Evolutionary conservation across 768 basidiomycete species (phyloP).

Genomic region (Trametes maxima): DNA sequence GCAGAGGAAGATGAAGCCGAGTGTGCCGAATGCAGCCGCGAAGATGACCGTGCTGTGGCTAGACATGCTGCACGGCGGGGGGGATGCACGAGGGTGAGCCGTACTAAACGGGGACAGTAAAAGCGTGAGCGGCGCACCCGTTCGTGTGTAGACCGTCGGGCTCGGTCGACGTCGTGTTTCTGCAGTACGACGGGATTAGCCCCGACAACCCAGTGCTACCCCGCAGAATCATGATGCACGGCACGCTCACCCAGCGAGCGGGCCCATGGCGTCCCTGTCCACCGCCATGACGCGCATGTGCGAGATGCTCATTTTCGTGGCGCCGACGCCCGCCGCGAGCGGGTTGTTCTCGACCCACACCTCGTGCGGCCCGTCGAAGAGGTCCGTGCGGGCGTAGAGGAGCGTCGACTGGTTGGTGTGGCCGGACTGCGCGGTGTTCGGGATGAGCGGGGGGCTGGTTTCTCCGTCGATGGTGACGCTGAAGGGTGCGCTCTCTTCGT

Average conservation of each 20-base stretch:
- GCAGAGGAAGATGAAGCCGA: conserved; percentile 14
- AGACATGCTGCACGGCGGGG: not conserved
- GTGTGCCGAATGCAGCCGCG: conserved; percentile 4
- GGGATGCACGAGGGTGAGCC: not conserved
- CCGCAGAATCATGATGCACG: not conserved
- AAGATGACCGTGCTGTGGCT: not conserved
- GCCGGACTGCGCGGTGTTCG: conserved; percentile 7
- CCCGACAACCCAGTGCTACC: too few relatives aligned
- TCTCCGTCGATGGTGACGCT: conserved; percentile 18
- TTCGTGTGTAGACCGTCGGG: too few relatives aligned
- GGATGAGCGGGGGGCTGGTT: not conserved
- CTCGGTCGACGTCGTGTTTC: too few relatives aligned
- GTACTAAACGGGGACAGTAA: too few relatives aligned
- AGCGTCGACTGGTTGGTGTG: not conserved
- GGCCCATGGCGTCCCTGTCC: not conserved
- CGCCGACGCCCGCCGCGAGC: not conserved
- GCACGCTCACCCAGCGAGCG: not conserved
- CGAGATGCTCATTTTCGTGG: conserved; percentile 6
- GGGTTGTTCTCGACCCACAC: conserved; percentile 21
- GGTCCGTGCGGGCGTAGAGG: conserved; percentile 6
- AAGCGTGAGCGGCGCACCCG: not conserved
- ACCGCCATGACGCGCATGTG: not conserved
- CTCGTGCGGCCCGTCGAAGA: conserved; percentile 1
- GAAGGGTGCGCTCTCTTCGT: conserved; percentile 10
- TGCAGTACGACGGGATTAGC: too few relatives aligned